Evolutionary conservation across 208 protist species (phyloP).

Genomic region (Leishmania mexicana): DNA sequence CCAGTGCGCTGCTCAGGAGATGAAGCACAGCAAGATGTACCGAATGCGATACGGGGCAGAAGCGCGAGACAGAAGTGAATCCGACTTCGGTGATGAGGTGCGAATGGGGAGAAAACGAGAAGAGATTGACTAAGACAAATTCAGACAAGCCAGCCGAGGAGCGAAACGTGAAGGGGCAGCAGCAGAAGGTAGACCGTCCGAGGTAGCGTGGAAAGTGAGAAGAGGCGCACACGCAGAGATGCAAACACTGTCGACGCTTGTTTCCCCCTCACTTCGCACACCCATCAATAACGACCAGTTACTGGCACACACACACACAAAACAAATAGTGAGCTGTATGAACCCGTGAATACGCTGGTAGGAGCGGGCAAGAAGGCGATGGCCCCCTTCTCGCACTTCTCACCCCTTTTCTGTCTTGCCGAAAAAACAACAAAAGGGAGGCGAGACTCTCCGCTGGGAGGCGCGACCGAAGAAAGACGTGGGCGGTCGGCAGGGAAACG

Average conservation of each 20-base stretch:
- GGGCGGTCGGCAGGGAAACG: neutral
- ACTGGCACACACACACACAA: neutral
- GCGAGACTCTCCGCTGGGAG: neutral
- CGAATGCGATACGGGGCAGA: neutral
- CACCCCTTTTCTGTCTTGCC: neutral
- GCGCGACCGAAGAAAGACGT: neutral
- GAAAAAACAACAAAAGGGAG: neutral
- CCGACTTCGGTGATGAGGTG: neutral
- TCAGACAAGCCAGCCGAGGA: neutral
- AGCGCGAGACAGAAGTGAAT: neutral
- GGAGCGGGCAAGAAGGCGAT: neutral
- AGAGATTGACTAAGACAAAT: neutral
- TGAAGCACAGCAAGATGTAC: neutral
- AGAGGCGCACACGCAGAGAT: constrained; percentile 13
- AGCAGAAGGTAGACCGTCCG: neutral
- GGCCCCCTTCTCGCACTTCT: neutral
- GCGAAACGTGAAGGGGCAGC: neutral
- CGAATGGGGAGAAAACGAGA: neutral
- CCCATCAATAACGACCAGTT: neutral
- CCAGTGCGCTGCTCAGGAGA: neutral
- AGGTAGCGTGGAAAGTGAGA: neutral
- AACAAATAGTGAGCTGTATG: neutral
- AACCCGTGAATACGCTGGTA: neutral
- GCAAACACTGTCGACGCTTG: constrained; percentile 1
- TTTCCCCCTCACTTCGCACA: neutral